These are phyloP conservation scores for Epichloe hybrida DNA, from an alignment of 2,329 filamentous ascomycete species.

Conservation along the genomic window DNA sequence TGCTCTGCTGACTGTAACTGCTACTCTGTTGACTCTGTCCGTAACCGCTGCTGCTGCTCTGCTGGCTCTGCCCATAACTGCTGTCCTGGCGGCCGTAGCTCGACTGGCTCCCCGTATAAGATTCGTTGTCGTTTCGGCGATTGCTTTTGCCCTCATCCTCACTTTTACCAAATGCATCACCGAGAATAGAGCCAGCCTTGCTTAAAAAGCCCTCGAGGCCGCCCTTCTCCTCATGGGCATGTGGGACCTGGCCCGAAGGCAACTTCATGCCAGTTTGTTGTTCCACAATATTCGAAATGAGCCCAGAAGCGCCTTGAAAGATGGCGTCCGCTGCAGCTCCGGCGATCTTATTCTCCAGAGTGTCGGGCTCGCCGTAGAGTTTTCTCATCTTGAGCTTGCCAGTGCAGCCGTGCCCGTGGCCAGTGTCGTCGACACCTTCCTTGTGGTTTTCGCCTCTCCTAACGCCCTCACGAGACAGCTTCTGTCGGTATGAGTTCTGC, in stretches of 20 bases:
- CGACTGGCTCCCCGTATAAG: constrained; percentile 45
- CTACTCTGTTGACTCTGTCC: constrained; percentile 40
- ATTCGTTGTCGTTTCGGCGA: constrained; percentile 42
- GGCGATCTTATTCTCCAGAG: constrained; percentile 42
- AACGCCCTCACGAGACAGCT: constrained; percentile 69
- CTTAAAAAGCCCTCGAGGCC: constrained; percentile 58
- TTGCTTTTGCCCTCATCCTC: constrained; percentile 40
- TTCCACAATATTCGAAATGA: constrained; percentile 31
- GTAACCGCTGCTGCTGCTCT: constrained; percentile 41
- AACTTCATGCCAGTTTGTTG: constrained; percentile 32
- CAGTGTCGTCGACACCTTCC: constrained; percentile 68
- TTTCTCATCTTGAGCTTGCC: constrained; percentile 71
- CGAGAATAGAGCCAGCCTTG: constrained; percentile 53
- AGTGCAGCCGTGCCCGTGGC: constrained; percentile 71
- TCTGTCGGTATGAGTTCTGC: constrained; percentile 54
- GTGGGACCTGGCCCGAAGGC: constrained; percentile 15
- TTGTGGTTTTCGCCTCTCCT: constrained; percentile 71
- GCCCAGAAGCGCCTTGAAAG: constrained; percentile 43
- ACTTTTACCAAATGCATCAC: constrained; percentile 41
- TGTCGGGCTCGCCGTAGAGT: constrained; percentile 37
- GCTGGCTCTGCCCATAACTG: constrained; percentile 47
- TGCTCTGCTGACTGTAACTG: constrained; percentile 36
- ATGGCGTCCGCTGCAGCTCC: constrained; percentile 42
- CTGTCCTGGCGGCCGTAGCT: constrained; percentile 46
- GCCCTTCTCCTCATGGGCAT: constrained; percentile 42